Evolutionary conservation across 1,284 basidiomycete genomes (phyloP).

Genomic region (Erythrobasidium hasegawianum): DNA sequence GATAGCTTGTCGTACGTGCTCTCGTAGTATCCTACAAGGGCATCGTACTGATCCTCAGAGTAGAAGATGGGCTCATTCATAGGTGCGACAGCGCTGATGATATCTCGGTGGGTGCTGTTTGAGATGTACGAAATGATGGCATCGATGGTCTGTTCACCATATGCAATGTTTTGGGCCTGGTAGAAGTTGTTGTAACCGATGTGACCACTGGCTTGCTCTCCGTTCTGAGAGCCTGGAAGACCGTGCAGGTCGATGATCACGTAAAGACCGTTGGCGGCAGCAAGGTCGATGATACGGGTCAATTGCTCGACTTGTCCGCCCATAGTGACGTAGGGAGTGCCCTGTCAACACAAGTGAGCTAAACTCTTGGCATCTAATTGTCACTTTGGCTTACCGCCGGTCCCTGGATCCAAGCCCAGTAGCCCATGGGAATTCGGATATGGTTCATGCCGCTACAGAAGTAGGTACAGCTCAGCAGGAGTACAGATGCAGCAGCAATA

Average conservation of each 20-base stretch:
- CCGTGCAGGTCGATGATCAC: constrained; percentile 52
- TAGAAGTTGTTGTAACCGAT: constrained; percentile 38
- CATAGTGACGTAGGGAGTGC: constrained; percentile 44
- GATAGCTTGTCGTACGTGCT: constrained; percentile 29
- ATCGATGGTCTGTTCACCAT: constrained; percentile 42
- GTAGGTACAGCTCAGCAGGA: constrained; percentile 17
- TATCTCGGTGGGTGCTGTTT: constrained; percentile 42
- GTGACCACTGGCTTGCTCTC: constrained; percentile 45
- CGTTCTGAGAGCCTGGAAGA: constrained; percentile 52
- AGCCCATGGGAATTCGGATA: constrained; percentile 50
- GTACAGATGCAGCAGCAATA: neutral
- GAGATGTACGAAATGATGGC: constrained; percentile 44
- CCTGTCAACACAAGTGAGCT: neutral
- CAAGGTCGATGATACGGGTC: constrained; percentile 54
- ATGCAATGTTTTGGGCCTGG: constrained; percentile 39
- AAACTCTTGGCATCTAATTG: neutral
- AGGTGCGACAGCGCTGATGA: constrained; percentile 44
- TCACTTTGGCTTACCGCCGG: constrained; percentile 11
- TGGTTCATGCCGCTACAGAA: constrained; percentile 44
- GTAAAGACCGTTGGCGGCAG: constrained; percentile 52
- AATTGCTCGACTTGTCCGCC: constrained; percentile 40
- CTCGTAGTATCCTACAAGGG: constrained; percentile 29
- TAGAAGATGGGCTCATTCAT: constrained; percentile 39
- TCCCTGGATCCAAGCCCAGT: constrained; percentile 46
- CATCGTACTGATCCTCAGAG: constrained; percentile 18